Evolutionary conservation across 257 asterid species (phyloP).

Genomic region (Solanum bulbocastanum): DNA sequence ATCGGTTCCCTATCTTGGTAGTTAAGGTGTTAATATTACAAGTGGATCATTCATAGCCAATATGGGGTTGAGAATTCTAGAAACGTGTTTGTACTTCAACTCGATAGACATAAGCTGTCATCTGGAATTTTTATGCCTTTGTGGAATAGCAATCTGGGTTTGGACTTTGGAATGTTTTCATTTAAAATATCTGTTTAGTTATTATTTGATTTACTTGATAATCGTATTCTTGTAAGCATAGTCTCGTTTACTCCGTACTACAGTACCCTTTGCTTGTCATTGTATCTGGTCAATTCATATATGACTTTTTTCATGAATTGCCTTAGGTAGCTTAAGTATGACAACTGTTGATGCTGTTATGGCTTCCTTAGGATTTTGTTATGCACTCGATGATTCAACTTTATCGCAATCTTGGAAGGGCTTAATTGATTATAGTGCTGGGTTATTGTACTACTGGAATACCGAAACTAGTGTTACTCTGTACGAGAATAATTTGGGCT

Average conservation of each 20-base stretch:
- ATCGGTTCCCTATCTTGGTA: background rate
- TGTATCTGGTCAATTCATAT: background rate
- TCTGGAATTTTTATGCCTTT: background rate
- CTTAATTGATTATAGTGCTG: slow-evolving; percentile 70
- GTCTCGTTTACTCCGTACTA: too few relatives aligned
- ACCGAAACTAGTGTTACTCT: slow-evolving; percentile 79
- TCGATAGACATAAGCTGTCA: background rate
- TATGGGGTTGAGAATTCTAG: background rate
- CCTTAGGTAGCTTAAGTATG: slow-evolving; percentile 23
- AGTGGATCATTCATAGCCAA: background rate
- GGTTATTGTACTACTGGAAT: slow-evolving; percentile 71
- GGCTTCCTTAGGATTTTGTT: slow-evolving; percentile 53
- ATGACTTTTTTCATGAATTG: background rate
- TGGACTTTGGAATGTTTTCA: background rate
- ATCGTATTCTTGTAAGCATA: background rate
- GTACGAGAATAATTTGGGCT: slow-evolving; percentile 31
- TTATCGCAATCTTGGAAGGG: slow-evolving; percentile 90
- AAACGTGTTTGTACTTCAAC: background rate
- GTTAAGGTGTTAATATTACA: background rate
- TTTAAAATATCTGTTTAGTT: background rate
- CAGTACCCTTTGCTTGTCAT: background rate
- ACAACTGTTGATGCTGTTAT: slow-evolving; percentile 58
- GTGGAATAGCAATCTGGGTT: background rate
- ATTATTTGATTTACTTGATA: background rate
- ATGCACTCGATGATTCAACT: slow-evolving; percentile 83